Conservation (phyloP, 305 asterid genomes). For the Fraxinus sp. region DNA sequence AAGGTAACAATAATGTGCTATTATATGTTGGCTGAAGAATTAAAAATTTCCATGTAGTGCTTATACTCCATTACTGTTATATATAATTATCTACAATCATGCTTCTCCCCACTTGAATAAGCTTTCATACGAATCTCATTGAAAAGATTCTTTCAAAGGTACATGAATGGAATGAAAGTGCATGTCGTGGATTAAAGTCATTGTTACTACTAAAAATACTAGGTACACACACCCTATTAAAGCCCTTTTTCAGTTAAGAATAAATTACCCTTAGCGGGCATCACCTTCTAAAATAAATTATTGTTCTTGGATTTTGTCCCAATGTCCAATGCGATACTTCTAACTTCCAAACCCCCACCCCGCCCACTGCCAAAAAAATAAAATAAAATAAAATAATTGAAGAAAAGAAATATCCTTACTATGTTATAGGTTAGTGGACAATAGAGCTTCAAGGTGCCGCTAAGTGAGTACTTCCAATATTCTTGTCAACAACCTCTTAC, state of each 20-base stretch:
- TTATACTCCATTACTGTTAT: neutral
- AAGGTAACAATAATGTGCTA: constrained; percentile 48
- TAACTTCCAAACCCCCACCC: neutral
- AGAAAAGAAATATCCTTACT: neutral
- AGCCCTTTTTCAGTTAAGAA: neutral
- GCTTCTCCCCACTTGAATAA: neutral
- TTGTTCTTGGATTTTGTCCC: neutral
- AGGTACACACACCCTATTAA: neutral
- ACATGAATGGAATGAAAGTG: neutral
- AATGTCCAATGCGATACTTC: neutral
- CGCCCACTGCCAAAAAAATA: neutral
- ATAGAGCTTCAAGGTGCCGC: neutral
- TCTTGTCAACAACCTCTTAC: neutral
- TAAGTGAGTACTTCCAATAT: neutral
- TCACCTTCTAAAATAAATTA: neutral
- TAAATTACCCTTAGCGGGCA: neutral
- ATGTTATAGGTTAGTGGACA: neutral
- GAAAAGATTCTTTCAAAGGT: neutral
- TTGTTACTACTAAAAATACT: neutral
- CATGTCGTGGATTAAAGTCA: neutral
- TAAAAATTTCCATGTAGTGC: neutral
- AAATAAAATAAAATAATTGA: too few species aligned
- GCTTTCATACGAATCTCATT: neutral
- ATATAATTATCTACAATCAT: neutral
- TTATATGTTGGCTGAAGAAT: neutral